These are phyloP conservation scores for Litchi chinensis DNA, from an alignment of 345 rosid genomes.

Conservation along the genomic window DNA sequence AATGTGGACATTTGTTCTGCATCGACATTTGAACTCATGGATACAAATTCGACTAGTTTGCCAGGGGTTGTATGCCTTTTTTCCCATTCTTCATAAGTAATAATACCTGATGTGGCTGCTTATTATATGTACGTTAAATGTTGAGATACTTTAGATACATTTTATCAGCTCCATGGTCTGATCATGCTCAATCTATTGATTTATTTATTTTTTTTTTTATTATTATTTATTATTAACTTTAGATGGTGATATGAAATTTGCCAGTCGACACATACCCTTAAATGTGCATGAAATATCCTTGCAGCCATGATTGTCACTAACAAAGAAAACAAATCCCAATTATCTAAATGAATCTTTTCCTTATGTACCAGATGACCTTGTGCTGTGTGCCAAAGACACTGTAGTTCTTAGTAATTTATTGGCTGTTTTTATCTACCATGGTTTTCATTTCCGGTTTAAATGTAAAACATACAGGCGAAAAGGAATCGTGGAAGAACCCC, in stretches of 20 bases:
- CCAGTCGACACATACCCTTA: background rate
- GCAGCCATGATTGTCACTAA: background rate
- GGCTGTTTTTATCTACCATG: background rate
- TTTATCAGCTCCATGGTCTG: conserved; percentile 10
- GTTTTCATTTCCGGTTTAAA: conserved; percentile 1
- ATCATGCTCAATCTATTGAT: conserved; percentile 18
- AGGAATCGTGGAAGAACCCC: conserved; percentile 69
- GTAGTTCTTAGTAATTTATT: background rate
- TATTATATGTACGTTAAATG: conserved; percentile 22
- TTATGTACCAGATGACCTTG: background rate
- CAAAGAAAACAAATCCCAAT: background rate
- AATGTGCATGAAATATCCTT: background rate
- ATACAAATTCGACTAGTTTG: conserved; percentile 57
- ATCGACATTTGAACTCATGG: conserved; percentile 56
- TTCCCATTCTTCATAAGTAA: conserved; percentile 40
- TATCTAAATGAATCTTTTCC: background rate
- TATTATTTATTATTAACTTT: conserved; percentile 2
- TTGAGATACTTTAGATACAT: conserved; percentile 18
- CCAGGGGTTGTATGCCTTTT: conserved; percentile 45
- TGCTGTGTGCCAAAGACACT: background rate
- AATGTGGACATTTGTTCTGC: conserved; percentile 53
- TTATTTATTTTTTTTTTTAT: background rate
- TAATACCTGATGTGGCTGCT: conserved; percentile 35
- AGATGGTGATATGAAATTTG: background rate
- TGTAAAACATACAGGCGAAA: conserved; percentile 52